Conservation (phyloP, 768 basidiomycete species). For the Termitomyces sp. region DNA sequence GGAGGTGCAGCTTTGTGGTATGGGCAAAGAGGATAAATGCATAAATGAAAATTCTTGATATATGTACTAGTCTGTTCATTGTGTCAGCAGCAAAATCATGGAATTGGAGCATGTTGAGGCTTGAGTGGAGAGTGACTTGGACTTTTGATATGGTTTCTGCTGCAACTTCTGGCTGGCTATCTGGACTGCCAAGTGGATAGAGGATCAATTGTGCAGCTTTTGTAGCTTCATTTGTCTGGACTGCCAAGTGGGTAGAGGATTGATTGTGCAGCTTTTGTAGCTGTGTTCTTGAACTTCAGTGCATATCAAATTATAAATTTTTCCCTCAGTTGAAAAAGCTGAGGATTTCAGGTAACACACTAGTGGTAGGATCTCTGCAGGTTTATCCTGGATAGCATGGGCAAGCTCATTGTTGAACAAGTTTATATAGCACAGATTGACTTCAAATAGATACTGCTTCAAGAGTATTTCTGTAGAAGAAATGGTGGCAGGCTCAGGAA, state of each 20-base stretch:
- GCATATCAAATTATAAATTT: background rate
- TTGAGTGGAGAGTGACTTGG: too few relatives aligned
- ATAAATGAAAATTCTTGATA: conserved; percentile 97
- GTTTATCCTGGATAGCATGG: too few relatives aligned
- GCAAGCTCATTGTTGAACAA: conserved; percentile 80
- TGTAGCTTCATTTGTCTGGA: too few relatives aligned
- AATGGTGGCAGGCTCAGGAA: too few relatives aligned
- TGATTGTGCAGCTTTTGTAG: conserved; percentile 21
- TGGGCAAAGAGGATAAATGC: conserved; percentile 85
- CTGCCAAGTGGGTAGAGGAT: too few relatives aligned
- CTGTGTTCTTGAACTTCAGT: conserved; percentile 85
- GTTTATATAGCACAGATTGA: conserved; percentile 64
- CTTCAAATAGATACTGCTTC: too few relatives aligned
- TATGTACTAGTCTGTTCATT: conserved; percentile 92
- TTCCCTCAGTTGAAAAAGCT: background rate
- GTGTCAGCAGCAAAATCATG: conserved; percentile 41
- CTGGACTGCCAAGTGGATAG: conserved; percentile 61
- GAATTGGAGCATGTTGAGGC: too few relatives aligned
- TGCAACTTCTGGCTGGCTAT: too few relatives aligned
- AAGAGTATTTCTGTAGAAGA: too few relatives aligned
- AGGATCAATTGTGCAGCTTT: conserved; percentile 66
- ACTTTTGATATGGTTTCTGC: too few relatives aligned
- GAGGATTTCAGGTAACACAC: conserved; percentile 24
- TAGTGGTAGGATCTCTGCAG: too few relatives aligned
- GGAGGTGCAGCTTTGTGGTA: too few relatives aligned